phyloP scores from a whole-genome alignment of 2,329 filamentous ascomycete genomes.

The Neonectria faginata region DNA sequence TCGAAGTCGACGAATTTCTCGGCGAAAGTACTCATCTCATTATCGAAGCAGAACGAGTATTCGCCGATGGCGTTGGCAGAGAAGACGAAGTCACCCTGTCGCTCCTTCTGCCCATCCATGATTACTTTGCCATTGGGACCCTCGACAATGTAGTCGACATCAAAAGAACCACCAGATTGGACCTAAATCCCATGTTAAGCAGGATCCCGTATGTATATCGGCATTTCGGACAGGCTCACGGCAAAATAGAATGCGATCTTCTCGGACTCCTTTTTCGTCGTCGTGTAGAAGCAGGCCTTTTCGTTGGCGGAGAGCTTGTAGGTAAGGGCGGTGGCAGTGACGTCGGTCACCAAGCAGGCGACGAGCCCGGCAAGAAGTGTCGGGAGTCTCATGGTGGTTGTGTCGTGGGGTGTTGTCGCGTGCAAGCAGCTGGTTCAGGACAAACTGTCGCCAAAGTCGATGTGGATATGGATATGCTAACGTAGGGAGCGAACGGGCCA shows the following conservation, averaged over 20 bases:
- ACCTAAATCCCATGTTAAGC: slow-evolving; percentile 68
- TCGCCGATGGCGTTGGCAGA: slow-evolving; percentile 89
- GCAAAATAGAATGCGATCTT: slow-evolving; percentile 99
- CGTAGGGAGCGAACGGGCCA: slow-evolving; percentile 42
- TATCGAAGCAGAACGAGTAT: slow-evolving; percentile 98
- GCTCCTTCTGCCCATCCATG: slow-evolving; percentile 87
- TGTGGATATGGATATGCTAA: slow-evolving; percentile 36
- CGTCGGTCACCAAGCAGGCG: slow-evolving; percentile 76
- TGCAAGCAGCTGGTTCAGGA: slow-evolving; percentile 44
- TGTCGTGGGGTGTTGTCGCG: slow-evolving; percentile 44
- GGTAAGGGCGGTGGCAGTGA: slow-evolving; percentile 89
- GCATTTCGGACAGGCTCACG: slow-evolving; percentile 65
- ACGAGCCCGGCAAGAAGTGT: slow-evolving; percentile 74
- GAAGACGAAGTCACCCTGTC: slow-evolving; percentile 98
- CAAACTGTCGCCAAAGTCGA: slow-evolving; percentile 47
- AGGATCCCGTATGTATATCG: background rate
- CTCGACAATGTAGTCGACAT: slow-evolving; percentile 91
- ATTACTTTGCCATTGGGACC: slow-evolving; percentile 86
- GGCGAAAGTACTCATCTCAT: slow-evolving; percentile 96
- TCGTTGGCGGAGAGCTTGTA: slow-evolving; percentile 93
- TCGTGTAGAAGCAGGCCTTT: slow-evolving; percentile 93
- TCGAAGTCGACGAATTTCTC: slow-evolving; percentile 99
- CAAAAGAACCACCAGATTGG: slow-evolving; percentile 97
- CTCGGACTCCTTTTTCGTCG: slow-evolving; percentile 79
- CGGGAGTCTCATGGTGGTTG: slow-evolving; percentile 71